A percentile compares a stretch with the other conserved stretches of the same genome.
Evolutionary conservation across 371 early-diverging fungal genomes (phyloP).

Genomic region (Mucor indicus): DNA sequence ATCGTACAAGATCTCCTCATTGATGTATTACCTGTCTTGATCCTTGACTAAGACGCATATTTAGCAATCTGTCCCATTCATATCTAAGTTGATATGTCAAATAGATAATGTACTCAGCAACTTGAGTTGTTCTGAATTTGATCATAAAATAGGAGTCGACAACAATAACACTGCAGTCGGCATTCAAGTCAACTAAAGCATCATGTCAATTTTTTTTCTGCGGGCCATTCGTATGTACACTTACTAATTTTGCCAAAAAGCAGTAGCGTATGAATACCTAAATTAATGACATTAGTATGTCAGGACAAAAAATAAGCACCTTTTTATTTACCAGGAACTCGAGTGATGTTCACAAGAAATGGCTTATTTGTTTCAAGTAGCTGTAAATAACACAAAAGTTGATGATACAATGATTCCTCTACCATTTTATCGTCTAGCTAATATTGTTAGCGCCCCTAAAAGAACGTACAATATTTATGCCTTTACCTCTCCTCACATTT

Average conservation of each 20-base stretch:
- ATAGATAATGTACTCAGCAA: constrained; percentile 34
- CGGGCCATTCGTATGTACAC: background rate
- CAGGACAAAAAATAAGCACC: constrained; percentile 15
- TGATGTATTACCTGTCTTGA: constrained; percentile 25
- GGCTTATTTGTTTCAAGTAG: constrained; percentile 68
- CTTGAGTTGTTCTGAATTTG: constrained; percentile 42
- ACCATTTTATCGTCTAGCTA: constrained; percentile 37
- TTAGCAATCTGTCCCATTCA: constrained; percentile 26
- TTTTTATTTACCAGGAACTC: constrained; percentile 46
- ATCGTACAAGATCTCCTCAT: too few relatives aligned
- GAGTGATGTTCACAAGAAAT: constrained; percentile 57
- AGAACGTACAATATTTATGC: background rate
- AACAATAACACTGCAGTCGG: constrained; percentile 52
- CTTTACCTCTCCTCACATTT: constrained; percentile 38
- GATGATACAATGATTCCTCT: constrained; percentile 38
- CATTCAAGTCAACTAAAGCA: constrained; percentile 52
- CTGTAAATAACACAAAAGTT: constrained; percentile 60
- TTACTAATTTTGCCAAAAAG: constrained; percentile 40
- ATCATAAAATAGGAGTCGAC: constrained; percentile 59
- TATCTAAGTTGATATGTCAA: constrained; percentile 29
- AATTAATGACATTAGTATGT: constrained; percentile 15
- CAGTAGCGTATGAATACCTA: constrained; percentile 42
- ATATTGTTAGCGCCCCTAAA: too few relatives aligned
- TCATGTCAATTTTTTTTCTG: background rate
- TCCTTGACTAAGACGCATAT: constrained; percentile 32